Percentiles rank a stretch among this genome's conserved stretches.
Evolutionary conservation across 1,139 yeast species (phyloP).

Genomic region (Kurtzmaniella quercitrusa): DNA sequence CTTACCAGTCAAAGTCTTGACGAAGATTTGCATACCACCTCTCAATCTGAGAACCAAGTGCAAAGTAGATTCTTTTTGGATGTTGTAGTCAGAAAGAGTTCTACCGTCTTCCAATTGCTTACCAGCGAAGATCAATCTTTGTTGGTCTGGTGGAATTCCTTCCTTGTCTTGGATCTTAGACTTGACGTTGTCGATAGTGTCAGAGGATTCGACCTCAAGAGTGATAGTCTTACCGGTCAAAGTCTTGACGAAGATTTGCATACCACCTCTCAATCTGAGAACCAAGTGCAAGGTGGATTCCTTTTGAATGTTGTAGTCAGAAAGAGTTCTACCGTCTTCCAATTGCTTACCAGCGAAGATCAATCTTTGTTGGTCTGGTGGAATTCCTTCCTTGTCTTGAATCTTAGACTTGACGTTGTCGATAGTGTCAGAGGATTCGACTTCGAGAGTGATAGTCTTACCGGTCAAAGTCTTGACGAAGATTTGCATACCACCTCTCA

Average conservation of each 20-base stretch:
- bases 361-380: slow-evolving; percentile 53
- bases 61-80: slow-evolving; percentile 58
- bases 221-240: slow-evolving; percentile 95
- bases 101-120: slow-evolving; percentile 99
- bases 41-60: slow-evolving; percentile 97
- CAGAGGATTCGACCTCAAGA: slow-evolving; percentile 29
- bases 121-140: slow-evolving; percentile 99
- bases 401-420: slow-evolving; percentile 58
- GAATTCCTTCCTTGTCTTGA: slow-evolving; percentile 52
- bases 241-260: slow-evolving; percentile 99
- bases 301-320: slow-evolving; percentile 66
- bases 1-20: slow-evolving; percentile 98
- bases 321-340: slow-evolving; percentile 64
- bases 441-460: slow-evolving; percentile 98
- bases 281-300: slow-evolving; percentile 59
- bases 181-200: slow-evolving; percentile 75
- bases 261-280: slow-evolving; percentile 91
- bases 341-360: slow-evolving; percentile 59
- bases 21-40: slow-evolving; percentile 99
- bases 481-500: slow-evolving; percentile 99
- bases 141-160: slow-evolving; percentile 99
- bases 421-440: slow-evolving; percentile 83
- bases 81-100: slow-evolving; percentile 51
- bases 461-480: slow-evolving; percentile 99
- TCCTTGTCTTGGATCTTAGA: slow-evolving; percentile 99